Conservation (phyloP, 805 yeast species). For the Wickerhamiella shivajii region DNA sequence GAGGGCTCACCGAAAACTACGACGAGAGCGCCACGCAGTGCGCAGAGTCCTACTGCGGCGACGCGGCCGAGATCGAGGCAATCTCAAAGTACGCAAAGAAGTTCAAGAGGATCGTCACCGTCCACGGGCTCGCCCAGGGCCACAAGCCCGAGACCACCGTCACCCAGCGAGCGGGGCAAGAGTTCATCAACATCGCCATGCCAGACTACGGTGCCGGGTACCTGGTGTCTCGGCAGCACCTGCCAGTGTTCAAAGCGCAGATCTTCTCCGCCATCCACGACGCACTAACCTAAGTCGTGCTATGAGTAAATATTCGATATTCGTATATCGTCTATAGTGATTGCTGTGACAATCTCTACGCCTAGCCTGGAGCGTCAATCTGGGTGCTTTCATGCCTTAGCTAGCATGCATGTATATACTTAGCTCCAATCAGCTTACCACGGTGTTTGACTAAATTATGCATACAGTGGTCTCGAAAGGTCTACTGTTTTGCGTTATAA, state of each 20-base stretch:
- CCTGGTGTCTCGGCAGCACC: conserved; percentile 2
- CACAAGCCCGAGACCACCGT: conserved; percentile 2
- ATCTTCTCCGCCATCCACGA: not conserved
- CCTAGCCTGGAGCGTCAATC: no score
- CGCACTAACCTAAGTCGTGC: no score
- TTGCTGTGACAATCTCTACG: no score
- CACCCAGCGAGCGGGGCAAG: not conserved
- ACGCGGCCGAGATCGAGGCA: conserved; percentile 38
- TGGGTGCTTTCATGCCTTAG: no score
- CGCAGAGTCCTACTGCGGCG: conserved; percentile 74
- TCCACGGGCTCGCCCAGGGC: conserved; percentile 4
- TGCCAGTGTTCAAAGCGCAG: not conserved
- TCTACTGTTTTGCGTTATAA: no score
- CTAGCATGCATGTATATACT: no score
- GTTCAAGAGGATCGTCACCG: not conserved
- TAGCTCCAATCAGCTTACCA: no score
- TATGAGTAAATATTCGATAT: no score
- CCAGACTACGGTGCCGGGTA: conserved; percentile 9
- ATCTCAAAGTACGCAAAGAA: conserved; percentile 5
- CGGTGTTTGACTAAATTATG: no score
- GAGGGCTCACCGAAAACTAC: conserved; percentile 56
- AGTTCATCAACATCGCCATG: conserved; percentile 1
- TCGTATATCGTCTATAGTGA: no score
- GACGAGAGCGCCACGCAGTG: conserved; percentile 49
- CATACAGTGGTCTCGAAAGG: no score